Evolutionary conservation across 768 basidiomycete species (phyloP), one percentile per base, ranked within the genome.

Genomic region (Vishniacozyma victoriae): DNA sequence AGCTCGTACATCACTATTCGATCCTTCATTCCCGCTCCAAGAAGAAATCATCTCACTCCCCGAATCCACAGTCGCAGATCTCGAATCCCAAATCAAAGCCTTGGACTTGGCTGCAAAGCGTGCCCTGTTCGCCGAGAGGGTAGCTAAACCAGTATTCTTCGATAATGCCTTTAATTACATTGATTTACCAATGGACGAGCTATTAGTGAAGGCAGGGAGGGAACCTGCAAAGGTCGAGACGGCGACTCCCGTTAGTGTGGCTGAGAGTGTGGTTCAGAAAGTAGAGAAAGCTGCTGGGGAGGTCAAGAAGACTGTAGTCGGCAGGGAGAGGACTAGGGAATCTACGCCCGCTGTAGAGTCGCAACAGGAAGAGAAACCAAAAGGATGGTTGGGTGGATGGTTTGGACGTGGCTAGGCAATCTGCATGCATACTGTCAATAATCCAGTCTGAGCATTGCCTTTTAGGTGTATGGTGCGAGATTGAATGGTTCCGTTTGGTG

Each of bases 91-190:
- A 27, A 41, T 67, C 14, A 14, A 35, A 4, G 38, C 41, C 15
- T 52, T 71, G 2, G 67, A 67, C 13, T 33, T 48, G 5, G 58
- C 63, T 1, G 55, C 62, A 7, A 72, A 72, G 44, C 52, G 62
- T 29, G 64, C 60, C 6, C 52, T 69, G 43, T 69, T 70, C 43
- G 62, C 59, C 5, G 58, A 70, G 76, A 31, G 75, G n/a, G 48
- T 82, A 63, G 82, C 84, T 75, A 93, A 93, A 66, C 87, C 88
- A 14, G 62, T 89, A 33, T 95, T 96, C 76, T 95, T 92, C 73
- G 87, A 95, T 67, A 85, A 89, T 52, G 91, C 89, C 15, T 81
- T 91, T 61, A 95, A 93, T 72, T 95, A 93, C 64, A 83, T 88
- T 46, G 81, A 86, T 55, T 72, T 90, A 50, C 86, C 91, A 61